Evolutionary conservation across 805 yeast genomes (phyloP).

Genomic region (Metschnikowia aberdeeniae): DNA sequence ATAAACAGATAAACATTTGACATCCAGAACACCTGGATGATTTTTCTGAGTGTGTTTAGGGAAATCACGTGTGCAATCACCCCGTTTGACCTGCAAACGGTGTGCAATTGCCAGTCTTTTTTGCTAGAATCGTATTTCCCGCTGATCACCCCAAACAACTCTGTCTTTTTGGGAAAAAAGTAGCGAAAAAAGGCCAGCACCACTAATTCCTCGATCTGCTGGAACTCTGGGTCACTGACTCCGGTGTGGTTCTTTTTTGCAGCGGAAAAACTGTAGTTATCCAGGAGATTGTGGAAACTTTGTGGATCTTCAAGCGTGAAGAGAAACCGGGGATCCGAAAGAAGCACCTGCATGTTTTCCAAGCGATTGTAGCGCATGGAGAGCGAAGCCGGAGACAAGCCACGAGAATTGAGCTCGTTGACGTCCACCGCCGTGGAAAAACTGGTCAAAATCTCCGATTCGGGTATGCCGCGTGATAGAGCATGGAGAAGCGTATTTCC

Average conservation of each 20-base stretch:
- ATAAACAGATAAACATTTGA: constrained; percentile 33
- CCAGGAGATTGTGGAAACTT: constrained; percentile 34
- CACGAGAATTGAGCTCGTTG: constrained; percentile 56
- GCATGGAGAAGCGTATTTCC: constrained; percentile 80
- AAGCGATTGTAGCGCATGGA: constrained; percentile 66
- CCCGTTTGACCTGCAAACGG: constrained; percentile 2
- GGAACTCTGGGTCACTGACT: constrained; percentile 18
- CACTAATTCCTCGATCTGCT: constrained; percentile 22
- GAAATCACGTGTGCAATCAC: constrained; percentile 10
- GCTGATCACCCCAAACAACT: constrained; percentile 24
- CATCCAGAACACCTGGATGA: constrained; percentile 15
- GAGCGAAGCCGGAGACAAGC: constrained; percentile 66
- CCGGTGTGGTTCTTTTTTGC: constrained; percentile 16
- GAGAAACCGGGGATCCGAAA: constrained; percentile 45
- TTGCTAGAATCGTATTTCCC: constrained; percentile 29
- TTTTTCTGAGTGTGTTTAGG: constrained; percentile 9
- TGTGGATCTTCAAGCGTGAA: constrained; percentile 33
- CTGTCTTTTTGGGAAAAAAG: constrained; percentile 18
- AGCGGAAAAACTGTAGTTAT: constrained; percentile 33
- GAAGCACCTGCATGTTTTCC: constrained; percentile 51
- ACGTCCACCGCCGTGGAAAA: constrained; percentile 36
- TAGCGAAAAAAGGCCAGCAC: constrained; percentile 19
- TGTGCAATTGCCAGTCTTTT: constrained; percentile 31
- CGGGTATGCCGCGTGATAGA: constrained; percentile 46
- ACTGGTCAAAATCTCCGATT: constrained; percentile 22